A percentile compares a stretch with the other conserved stretches of the same genome.
Conservation (phyloP, 371 early-diverging fungal genomes). For the Apophysomyces ossiformis region DNA sequence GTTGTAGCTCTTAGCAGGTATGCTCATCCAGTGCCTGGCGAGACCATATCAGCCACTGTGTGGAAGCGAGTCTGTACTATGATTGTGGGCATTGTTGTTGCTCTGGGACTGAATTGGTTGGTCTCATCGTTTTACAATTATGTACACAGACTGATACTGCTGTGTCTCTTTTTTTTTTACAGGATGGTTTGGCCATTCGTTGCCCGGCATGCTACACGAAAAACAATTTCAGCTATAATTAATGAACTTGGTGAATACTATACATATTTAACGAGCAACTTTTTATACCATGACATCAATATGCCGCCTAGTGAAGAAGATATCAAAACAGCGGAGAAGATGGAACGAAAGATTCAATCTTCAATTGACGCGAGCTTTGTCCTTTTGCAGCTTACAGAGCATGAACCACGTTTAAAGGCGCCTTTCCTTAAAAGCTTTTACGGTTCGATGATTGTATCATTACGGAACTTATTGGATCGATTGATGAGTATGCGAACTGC, state of each 20-base stretch:
- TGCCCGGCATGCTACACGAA: constrained; percentile 62
- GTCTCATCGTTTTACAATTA: not conserved
- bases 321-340: constrained; percentile 38
- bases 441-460: constrained; percentile 55
- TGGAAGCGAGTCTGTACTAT: constrained; percentile 60
- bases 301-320: constrained; percentile 31
- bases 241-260: constrained; percentile 50
- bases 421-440: constrained; percentile 64
- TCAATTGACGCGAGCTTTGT: constrained; percentile 45
- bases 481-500: constrained; percentile 60
- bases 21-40: constrained; percentile 31
- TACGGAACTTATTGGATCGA: constrained; percentile 59
- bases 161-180: not conserved
- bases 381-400: constrained; percentile 56
- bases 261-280: constrained; percentile 47
- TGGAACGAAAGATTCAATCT: constrained; percentile 46
- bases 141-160: not conserved
- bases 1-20: constrained; percentile 48
- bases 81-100: constrained; percentile 59
- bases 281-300: constrained; percentile 37
- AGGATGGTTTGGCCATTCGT: constrained; percentile 67
- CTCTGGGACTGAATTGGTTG: constrained; percentile 57
- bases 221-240: constrained; percentile 46
- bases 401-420: constrained; percentile 65
- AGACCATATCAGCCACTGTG: constrained; percentile 43